Evolutionary conservation across 257 asterid genomes (phyloP), one percentile per base, ranked within the genome.

Genomic region (Galeopsis tetrahit): DNA sequence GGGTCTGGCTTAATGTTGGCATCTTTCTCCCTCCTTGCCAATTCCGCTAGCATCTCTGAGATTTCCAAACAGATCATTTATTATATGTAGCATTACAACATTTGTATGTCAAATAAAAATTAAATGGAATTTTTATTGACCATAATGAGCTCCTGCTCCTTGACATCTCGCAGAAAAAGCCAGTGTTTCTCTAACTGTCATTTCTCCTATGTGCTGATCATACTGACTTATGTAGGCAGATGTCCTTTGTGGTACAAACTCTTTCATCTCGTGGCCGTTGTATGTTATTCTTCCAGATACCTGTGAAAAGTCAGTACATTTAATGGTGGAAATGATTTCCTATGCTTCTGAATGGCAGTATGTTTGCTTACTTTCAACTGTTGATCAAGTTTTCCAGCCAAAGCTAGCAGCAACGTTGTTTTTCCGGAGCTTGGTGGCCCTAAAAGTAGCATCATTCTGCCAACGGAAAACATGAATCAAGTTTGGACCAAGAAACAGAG

Each of bases 391-490:
- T 87, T 89, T 78, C 97, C 97, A 4, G 98, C 97, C 84, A 94
- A 78, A 28, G 95, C 98, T 61, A 91, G 73, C 38, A 94, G 76
- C 83, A 94, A 70, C 15, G 98, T 88, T 1, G 97, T 94, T 78
- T 94, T 94, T 10, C 98, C 97, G 0, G 97, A 91, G 75, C 88
- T 83, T 40, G 98, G 98, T 3, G 98, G 98, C 48, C 97, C 98
- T 63, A 93, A 67, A 65, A 93, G 97, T 65, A 93, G 79, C 0
- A 91, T 84, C 93, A 88, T 81, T 77, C 97, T n/a, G n/a, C n/a
- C n/a, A n/a, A n/a, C n/a, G n/a, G n/a, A n/a, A n/a, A n/a, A n/a
- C n/a, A n/a, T n/a, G n/a, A n/a, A n/a, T n/a, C n/a, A n/a, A n/a
- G n/a, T n/a, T n/a, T n/a, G n/a, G n/a, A n/a, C n/a, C n/a, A n/a